These are phyloP conservation scores for Leishmania arabica DNA, from an alignment of 208 protist genomes.

Conservation along the genomic window DNA sequence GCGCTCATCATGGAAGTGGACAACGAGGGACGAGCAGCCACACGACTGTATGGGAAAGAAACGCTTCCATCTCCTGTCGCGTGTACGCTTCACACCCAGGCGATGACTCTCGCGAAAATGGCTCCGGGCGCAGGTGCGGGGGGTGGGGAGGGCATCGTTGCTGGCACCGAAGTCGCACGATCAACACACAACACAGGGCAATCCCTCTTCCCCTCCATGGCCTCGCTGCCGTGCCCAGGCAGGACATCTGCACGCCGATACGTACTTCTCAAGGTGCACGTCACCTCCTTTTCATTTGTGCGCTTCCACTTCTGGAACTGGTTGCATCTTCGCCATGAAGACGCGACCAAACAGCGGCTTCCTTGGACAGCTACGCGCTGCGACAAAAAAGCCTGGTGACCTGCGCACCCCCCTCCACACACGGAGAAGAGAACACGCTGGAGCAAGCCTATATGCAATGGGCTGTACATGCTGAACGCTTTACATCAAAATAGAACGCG, in stretches of 20 bases:
- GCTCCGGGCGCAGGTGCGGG: background rate
- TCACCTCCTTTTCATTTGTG: background rate
- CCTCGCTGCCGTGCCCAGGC: background rate
- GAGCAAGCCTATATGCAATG: slow-evolving; percentile 6
- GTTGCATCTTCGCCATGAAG: background rate
- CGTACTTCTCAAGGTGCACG: background rate
- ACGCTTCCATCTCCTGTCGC: background rate
- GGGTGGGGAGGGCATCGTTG: background rate
- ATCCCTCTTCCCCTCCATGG: background rate
- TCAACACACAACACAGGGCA: background rate
- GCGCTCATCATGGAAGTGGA: background rate
- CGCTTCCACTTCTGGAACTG: background rate
- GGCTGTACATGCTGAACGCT: slow-evolving; percentile 7
- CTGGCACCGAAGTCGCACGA: background rate
- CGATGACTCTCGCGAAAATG: background rate
- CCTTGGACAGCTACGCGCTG: background rate
- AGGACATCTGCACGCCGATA: background rate
- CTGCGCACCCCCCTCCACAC: background rate
- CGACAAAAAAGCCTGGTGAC: background rate
- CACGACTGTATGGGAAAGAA: background rate
- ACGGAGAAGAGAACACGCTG: background rate
- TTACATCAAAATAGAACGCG: slow-evolving; percentile 6
- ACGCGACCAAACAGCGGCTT: background rate
- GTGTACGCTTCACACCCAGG: background rate
- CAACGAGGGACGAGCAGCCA: background rate